Evolutionary conservation across 169 alveolate genomes (phyloP).

Genomic region (Toxoplasma gondii): DNA sequence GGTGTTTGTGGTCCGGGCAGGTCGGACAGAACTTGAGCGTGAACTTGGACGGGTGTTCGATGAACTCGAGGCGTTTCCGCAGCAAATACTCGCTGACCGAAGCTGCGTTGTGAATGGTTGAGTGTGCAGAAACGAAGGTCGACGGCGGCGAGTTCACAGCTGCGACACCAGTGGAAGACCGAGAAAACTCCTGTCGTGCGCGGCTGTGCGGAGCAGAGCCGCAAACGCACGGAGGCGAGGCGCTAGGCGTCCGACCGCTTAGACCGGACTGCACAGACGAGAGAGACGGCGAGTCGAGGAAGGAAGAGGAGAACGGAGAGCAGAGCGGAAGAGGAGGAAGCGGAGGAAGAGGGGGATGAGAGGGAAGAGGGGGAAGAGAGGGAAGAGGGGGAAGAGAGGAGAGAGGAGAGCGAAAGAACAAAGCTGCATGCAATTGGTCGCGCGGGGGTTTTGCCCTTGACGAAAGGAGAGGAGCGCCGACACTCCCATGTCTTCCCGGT

Average conservation of each 20-base stretch:
- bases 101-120: neutral
- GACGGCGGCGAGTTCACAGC: neutral
- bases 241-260: too few species aligned
- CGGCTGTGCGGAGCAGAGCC: neutral
- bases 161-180: conserved; percentile 9
- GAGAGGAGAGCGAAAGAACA: neutral
- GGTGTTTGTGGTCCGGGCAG: conserved; percentile 87
- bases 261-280: too few species aligned
- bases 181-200: neutral
- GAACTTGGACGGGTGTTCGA: conserved; percentile 79
- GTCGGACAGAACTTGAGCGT: conserved; percentile 83
- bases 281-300: too few species aligned
- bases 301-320: too few species aligned
- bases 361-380: neutral
- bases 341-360: neutral
- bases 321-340: neutral
- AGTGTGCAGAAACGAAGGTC: conserved; percentile 39
- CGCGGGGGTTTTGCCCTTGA: too few species aligned
- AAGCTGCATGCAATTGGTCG: too few species aligned
- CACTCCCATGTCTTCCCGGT: too few species aligned
- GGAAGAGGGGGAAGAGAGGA: neutral
- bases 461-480: too few species aligned
- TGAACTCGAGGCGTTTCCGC: conserved; percentile 79
- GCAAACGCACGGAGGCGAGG: too few species aligned
- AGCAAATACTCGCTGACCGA: conserved; percentile 70